These are phyloP conservation scores for Ogataea ramenticola DNA, from an alignment of 805 yeast genomes.

Conservation along the genomic window DNA sequence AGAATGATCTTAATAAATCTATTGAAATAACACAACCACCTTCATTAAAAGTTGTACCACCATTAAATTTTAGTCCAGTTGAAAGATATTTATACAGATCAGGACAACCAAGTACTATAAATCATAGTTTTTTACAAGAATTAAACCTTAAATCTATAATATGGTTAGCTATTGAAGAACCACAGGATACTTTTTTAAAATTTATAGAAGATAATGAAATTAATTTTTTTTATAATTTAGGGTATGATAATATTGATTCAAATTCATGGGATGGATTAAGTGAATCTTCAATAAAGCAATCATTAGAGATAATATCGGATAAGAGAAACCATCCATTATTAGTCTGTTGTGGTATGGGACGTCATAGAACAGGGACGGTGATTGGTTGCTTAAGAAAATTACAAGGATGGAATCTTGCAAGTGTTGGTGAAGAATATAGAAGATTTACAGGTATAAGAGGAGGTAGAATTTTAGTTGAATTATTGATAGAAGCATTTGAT, in stretches of 20 bases:
- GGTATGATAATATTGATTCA: constrained; percentile 38
- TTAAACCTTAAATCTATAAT: constrained; percentile 71
- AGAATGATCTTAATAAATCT: constrained; percentile 14
- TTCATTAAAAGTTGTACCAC: constrained; percentile 72
- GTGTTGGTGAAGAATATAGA: constrained; percentile 89
- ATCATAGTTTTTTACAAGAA: constrained; percentile 76
- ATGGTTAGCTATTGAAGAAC: constrained; percentile 96
- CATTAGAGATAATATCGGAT: constrained; percentile 68
- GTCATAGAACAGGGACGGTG: constrained; percentile 96
- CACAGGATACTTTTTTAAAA: constrained; percentile 78
- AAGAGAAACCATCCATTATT: constrained; percentile 74
- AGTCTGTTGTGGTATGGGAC: constrained; percentile 97
- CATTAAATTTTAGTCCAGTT: constrained; percentile 91
- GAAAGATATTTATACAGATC: constrained; percentile 80
- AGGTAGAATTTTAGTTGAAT: constrained; percentile 86
- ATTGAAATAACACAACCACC: constrained; percentile 46
- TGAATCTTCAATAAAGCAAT: constrained; percentile 71
- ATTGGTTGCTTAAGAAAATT: constrained; percentile 87
- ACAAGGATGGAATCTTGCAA: constrained; percentile 96
- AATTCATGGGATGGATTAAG: constrained; percentile 97
- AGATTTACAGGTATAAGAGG: constrained; percentile 91
- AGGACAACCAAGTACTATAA: constrained; percentile 93
- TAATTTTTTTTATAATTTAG: constrained; percentile 73
- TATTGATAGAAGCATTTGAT: constrained; percentile 72
- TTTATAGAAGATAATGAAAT: constrained; percentile 72